Conservation (phyloP, 2,329 filamentous ascomycete species). For the Colletotrichum sp. region DNA sequence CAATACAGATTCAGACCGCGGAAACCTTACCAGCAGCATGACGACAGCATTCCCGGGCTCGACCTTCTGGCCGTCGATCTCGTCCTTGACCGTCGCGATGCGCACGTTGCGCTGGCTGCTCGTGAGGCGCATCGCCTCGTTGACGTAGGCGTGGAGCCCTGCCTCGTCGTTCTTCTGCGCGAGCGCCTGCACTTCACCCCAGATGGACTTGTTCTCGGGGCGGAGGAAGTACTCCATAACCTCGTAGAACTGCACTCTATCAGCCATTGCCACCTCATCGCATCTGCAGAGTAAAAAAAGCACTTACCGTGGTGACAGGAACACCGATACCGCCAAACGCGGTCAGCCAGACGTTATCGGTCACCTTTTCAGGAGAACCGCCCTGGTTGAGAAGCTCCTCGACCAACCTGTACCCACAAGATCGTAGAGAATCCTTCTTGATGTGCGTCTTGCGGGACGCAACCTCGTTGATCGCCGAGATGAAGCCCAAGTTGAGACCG, state of each 20-base stretch:
- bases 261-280: neutral
- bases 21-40: slow-evolving; percentile 37
- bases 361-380: slow-evolving; percentile 34
- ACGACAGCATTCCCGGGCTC: slow-evolving; percentile 40
- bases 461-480: slow-evolving; percentile 29
- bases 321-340: slow-evolving; percentile 45
- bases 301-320: slow-evolving; percentile 40
- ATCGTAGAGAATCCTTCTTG: slow-evolving; percentile 37
- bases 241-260: slow-evolving; percentile 44
- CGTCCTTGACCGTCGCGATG: slow-evolving; percentile 37
- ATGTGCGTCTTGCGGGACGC: slow-evolving; percentile 32
- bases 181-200: slow-evolving; percentile 46
- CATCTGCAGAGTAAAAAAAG: neutral
- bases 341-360: slow-evolving; percentile 41
- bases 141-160: slow-evolving; percentile 39
- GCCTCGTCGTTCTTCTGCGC: slow-evolving; percentile 38
- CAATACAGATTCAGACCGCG: too few species aligned
- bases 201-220: slow-evolving; percentile 43
- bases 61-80: neutral
- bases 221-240: slow-evolving; percentile 46
- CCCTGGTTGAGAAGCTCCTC: slow-evolving; percentile 40
- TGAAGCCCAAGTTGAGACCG: slow-evolving; percentile 35
- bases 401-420: slow-evolving; percentile 42
- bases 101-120: slow-evolving; percentile 44
- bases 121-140: slow-evolving; percentile 45